phyloP scores from a whole-genome alignment of 768 basidiomycete genomes.

The Rhizopogon vesiculosus region DNA sequence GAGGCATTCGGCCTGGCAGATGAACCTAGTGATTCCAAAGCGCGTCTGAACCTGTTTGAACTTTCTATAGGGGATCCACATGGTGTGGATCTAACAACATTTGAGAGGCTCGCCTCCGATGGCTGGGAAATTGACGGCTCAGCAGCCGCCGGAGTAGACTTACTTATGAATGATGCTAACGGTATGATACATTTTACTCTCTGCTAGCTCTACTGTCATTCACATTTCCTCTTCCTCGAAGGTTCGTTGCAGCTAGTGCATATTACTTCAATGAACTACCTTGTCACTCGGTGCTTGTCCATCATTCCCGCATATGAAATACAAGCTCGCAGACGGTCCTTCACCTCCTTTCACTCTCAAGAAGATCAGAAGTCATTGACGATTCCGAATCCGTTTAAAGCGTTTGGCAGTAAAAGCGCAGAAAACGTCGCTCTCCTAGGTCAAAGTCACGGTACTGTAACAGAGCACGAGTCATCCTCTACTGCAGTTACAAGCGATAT shows the following conservation, averaged over 20 bases:
- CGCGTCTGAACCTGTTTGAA: conserved; percentile 20
- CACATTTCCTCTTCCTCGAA: conserved; percentile 10
- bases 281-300: conserved; percentile 39
- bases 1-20: conserved; percentile 16
- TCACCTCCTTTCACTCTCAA: conserved; percentile 15
- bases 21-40: conserved; percentile 2
- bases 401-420: conserved; percentile 41
- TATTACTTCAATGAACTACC: conserved; percentile 37
- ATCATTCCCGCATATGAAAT: conserved; percentile 22
- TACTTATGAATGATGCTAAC: conserved; percentile 40
- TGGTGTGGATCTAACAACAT: conserved; percentile 15
- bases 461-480: conserved; percentile 24
- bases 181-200: conserved; percentile 30
- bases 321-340: conserved; percentile 9
- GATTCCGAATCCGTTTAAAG: conserved; percentile 64
- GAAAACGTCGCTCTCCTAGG: conserved; percentile 34
- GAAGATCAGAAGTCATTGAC: conserved; percentile 31
- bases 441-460: conserved; percentile 14
- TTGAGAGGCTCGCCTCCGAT: conserved; percentile 38
- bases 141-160: conserved; percentile 36
- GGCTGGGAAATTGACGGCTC: conserved; percentile 53
- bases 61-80: conserved; percentile 18
- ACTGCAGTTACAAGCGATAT: conserved; percentile 3
- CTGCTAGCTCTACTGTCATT: not conserved
- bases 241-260: conserved; percentile 28